These are phyloP conservation scores for Musa acuminata DNA, from an alignment of 176 grass and related monocot species.

Conservation along the genomic window DNA sequence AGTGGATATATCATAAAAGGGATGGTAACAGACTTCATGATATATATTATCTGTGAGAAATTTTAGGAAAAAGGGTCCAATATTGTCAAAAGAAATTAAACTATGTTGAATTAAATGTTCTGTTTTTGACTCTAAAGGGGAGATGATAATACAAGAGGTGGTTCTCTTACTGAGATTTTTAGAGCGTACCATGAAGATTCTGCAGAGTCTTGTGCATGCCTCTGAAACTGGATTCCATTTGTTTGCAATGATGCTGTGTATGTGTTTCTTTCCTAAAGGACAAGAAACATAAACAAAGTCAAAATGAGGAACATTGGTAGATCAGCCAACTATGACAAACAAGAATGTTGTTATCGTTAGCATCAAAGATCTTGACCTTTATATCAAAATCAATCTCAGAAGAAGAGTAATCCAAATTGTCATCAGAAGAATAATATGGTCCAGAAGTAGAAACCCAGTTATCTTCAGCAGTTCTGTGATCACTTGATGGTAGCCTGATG, in stretches of 20 bases:
- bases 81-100: slow-evolving; percentile 1
- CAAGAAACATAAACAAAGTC: slow-evolving; percentile 38
- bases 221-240: neutral
- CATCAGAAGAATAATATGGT: slow-evolving; percentile 24
- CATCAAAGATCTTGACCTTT: neutral
- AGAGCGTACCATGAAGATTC: slow-evolving; percentile 24
- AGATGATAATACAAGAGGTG: neutral
- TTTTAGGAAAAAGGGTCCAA: neutral
- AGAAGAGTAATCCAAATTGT: slow-evolving; percentile 31
- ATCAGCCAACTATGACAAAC: slow-evolving; percentile 10
- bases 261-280: slow-evolving; percentile 42
- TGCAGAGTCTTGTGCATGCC: slow-evolving; percentile 18
- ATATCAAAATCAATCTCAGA: slow-evolving; percentile 25
- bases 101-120: neutral
- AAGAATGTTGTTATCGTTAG: neutral
- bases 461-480: slow-evolving; percentile 19
- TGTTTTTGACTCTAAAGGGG: neutral
- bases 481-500: slow-evolving; percentile 18
- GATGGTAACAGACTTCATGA: neutral
- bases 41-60: neutral
- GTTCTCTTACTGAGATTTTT: neutral
- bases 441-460: slow-evolving; percentile 8
- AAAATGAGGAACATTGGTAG: slow-evolving; percentile 12
- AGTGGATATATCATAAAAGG: neutral
- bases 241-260: neutral